Percentiles rank a stretch among this genome's conserved stretches.
Conservation (phyloP, 2,329 filamentous ascomycete species). For the Calcarisporium arbuscula region DNA sequence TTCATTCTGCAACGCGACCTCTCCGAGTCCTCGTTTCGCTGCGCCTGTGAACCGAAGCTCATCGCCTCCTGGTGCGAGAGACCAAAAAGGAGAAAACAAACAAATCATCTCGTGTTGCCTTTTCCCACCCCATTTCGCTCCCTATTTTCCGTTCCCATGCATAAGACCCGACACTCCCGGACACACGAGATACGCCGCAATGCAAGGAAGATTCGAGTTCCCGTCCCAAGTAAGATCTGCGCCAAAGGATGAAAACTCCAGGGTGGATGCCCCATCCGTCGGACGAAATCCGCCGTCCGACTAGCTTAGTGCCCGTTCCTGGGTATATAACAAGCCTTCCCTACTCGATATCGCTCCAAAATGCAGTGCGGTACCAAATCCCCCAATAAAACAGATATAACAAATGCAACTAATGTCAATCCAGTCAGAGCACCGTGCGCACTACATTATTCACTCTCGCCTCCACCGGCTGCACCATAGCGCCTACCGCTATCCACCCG, state of each 20-base stretch:
- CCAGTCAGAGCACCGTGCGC: constrained; percentile 11
- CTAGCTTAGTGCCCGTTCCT: constrained; percentile 12
- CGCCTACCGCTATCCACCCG: constrained; percentile 10
- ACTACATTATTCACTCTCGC: constrained; percentile 2
- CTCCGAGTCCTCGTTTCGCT: no score
- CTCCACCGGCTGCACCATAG: constrained; percentile 8
- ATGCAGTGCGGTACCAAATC: constrained; percentile 11
- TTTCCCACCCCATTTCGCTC: no score
- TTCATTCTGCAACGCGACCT: no score
- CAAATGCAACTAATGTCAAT: constrained; percentile 5
- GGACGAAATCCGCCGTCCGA: constrained; percentile 7
- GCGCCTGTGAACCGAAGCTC: no score
- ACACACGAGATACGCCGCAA: constrained; percentile 12
- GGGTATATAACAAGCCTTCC: constrained; percentile 14
- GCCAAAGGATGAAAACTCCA: constrained; percentile 12
- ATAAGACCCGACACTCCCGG: constrained; percentile 9
- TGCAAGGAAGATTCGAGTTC: constrained; percentile 12
- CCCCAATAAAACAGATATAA: constrained; percentile 7
- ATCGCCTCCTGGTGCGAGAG: no score
- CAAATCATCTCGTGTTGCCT: no score
- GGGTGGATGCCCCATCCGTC: constrained; percentile 11
- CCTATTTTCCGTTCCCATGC: constrained; percentile 7
- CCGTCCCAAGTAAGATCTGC: constrained; percentile 10
- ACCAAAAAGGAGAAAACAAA: no score
- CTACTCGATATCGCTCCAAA: constrained; percentile 14